Percentiles rank a stretch among this genome's conserved stretches.
Evolutionary conservation across 2,329 filamentous ascomycete genomes (phyloP).

Genomic region (Dactylellina haptotyla): DNA sequence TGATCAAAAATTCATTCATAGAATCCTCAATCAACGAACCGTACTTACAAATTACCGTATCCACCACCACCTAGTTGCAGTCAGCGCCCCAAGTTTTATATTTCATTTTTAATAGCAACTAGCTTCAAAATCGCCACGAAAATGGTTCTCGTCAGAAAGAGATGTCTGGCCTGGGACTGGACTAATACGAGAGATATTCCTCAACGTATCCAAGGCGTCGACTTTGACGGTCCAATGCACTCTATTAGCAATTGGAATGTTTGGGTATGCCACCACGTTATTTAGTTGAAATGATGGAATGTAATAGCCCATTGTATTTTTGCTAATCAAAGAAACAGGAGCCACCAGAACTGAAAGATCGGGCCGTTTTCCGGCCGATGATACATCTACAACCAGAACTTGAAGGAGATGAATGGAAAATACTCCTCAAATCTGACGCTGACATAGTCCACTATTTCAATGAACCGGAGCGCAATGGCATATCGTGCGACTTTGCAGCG

Average conservation of each 20-base stretch:
- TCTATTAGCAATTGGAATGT: slow-evolving; percentile 63
- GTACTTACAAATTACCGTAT: too few species aligned
- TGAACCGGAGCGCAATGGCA: slow-evolving; percentile 63
- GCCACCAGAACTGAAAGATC: slow-evolving; percentile 61
- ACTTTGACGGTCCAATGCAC: slow-evolving; percentile 60
- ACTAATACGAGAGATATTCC: slow-evolving; percentile 61
- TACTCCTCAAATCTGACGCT: slow-evolving; percentile 58
- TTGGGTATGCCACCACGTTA: slow-evolving; percentile 57
- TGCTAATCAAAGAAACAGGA: background rate
- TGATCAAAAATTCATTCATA: too few species aligned
- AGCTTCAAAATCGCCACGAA: background rate
- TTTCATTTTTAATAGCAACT: too few species aligned
- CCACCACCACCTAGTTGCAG: too few species aligned
- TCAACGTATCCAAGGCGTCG: slow-evolving; percentile 61
- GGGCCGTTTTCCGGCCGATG: slow-evolving; percentile 63
- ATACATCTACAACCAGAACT: slow-evolving; percentile 62
- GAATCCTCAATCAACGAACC: too few species aligned
- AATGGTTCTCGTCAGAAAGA: slow-evolving; percentile 58
- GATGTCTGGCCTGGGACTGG: slow-evolving; percentile 64
- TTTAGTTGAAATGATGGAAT: background rate
- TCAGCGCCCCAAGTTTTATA: too few species aligned
- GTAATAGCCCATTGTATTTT: background rate
- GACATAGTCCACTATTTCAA: slow-evolving; percentile 65
- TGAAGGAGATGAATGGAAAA: slow-evolving; percentile 62
- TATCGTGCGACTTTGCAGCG: slow-evolving; percentile 61